Base-by-base conservation (phyloP, 345 rosid species). In the Chamaenerion angustifolium region DNA sequence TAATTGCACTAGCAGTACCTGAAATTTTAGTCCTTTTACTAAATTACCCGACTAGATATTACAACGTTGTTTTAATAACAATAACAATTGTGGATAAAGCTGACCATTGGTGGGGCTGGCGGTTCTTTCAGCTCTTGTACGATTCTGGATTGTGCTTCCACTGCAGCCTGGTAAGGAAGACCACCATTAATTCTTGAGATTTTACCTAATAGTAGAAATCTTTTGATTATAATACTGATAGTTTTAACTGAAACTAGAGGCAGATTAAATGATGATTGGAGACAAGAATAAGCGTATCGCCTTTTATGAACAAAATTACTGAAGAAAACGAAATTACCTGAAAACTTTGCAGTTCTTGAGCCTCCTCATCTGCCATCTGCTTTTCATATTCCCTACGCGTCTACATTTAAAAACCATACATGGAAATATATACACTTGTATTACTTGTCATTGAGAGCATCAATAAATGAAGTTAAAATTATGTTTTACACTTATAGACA, bases 301-400 rank as follows among this genome's bases (percentile, higher is more conserved):
- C 5, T 2, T 31, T 4, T 31, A 31, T 31, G 37, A 31, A 5
- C 37, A 31, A 31, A 31, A 31, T 31, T 31, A 8, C 37, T 31
- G 37, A 31, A 8, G 37, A 31, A 31, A 1, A 31, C 37, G 21
- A 52, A 37, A 56, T 56, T 65, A 90, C 98, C 62, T 90, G 98
- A 77, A 90, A 90, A 75, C 71, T 79, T 56, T 68, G 74, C 16
- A 90, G 81, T 65, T 86, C 77, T 56, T 75, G 59, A 27, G 71
- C 83, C 42, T 90, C 98, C 60, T 76, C 87, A 59, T 81, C 70
- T 51, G 92, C 94, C 54, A 90, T 27, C 58, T 71, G 83, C 10
- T 54, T 71, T 61, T 86, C 98, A 56, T 81, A 75, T 61, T 83
- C 78, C 62, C 74, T 86, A 75, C 64, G 83, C 8, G 95, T 76